Conservation (phyloP, 176 grass and related monocot species). For the Carex parvula region DNA sequence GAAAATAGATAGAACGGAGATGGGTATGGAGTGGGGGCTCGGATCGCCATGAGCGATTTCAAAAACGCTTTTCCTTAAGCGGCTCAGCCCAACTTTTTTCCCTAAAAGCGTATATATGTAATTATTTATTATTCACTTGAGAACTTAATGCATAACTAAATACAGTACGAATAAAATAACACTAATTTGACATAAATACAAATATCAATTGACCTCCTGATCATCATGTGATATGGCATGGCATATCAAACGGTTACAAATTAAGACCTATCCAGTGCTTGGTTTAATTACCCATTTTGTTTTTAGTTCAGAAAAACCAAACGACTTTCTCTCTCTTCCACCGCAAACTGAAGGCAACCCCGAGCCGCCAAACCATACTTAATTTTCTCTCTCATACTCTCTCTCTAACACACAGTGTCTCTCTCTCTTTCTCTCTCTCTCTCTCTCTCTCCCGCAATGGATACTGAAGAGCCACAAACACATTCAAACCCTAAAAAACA, state of each 20-base stretch:
- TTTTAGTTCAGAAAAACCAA: background rate
- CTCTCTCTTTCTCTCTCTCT: conserved; percentile 13
- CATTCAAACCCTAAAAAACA: background rate
- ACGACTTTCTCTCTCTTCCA: conserved; percentile 7
- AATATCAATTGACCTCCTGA: too few relatives aligned
- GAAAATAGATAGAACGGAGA: too few relatives aligned
- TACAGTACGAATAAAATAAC: too few relatives aligned
- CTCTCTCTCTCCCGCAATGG: background rate
- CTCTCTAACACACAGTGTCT: background rate
- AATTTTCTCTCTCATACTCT: background rate
- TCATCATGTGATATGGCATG: background rate
- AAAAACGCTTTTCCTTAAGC: too few relatives aligned
- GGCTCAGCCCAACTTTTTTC: too few relatives aligned
- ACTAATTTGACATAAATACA: too few relatives aligned
- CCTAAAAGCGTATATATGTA: too few relatives aligned
- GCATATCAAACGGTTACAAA: background rate
- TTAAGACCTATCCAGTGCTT: background rate
- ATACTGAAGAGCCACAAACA: background rate
- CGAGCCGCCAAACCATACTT: background rate
- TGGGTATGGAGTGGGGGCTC: too few relatives aligned
- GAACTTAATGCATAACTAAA: too few relatives aligned
- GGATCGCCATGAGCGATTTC: too few relatives aligned
- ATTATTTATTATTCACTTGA: too few relatives aligned
- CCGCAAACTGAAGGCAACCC: conserved; percentile 14
- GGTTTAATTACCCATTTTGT: background rate